Evolutionary conservation across 2,329 filamentous ascomycete species (phyloP).

Genomic region (Calonectria naviculata): DNA sequence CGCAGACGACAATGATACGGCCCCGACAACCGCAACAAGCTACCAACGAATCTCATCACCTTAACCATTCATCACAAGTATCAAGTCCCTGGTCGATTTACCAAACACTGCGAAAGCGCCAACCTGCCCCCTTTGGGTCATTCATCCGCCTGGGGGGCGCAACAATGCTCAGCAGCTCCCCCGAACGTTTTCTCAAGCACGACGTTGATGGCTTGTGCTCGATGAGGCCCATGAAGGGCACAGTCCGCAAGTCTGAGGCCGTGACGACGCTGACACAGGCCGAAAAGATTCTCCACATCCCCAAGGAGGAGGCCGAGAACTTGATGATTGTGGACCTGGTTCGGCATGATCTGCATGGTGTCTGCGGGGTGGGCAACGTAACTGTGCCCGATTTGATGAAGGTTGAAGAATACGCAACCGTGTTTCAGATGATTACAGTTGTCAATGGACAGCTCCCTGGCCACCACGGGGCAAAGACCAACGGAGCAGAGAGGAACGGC

Average conservation of each 20-base stretch:
- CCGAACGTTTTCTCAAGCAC: constrained; percentile 84
- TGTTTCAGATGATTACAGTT: constrained; percentile 92
- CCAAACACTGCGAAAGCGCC: constrained; percentile 73
- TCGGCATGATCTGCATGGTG: constrained; percentile 90
- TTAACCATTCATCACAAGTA: constrained; percentile 8
- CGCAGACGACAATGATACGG: constrained; percentile 73
- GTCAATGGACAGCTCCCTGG: constrained; percentile 75
- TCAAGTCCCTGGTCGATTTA: constrained; percentile 76
- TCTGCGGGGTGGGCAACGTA: constrained; percentile 81
- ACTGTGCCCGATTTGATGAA: constrained; percentile 81
- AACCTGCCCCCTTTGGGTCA: constrained; percentile 87
- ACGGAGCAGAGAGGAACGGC: constrained; percentile 16
- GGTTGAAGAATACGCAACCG: constrained; percentile 90
- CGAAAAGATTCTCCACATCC: constrained; percentile 76
- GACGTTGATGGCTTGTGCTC: constrained; percentile 68
- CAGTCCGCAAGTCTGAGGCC: constrained; percentile 79
- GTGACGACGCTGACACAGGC: constrained; percentile 78
- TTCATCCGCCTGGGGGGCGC: constrained; percentile 77
- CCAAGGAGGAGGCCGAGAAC: constrained; percentile 95
- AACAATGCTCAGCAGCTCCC: constrained; percentile 85
- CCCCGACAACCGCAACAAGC: constrained; percentile 28
- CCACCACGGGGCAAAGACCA: constrained; percentile 24
- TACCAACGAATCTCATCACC: constrained; percentile 3
- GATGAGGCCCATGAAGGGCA: constrained; percentile 97
- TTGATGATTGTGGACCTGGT: constrained; percentile 98